Evolutionary conservation across 495 filamentous ascomycete species (phyloP).

Genomic region (Podospora didyma): DNA sequence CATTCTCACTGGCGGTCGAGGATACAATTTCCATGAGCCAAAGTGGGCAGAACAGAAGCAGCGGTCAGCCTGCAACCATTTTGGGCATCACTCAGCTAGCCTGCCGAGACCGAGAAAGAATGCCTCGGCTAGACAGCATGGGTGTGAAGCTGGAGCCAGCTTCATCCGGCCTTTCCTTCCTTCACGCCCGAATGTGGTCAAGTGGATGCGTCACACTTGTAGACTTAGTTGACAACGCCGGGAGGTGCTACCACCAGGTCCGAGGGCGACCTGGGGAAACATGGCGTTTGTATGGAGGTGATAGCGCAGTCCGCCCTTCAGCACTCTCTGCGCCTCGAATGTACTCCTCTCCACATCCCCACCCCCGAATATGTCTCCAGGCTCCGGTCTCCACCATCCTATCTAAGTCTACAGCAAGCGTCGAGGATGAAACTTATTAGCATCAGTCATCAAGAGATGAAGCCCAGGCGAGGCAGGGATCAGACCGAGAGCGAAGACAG

Average conservation of each 20-base stretch:
- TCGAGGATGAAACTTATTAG: conserved; percentile 13
- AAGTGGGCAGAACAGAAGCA: neutral
- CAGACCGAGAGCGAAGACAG: neutral
- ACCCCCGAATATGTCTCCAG: neutral
- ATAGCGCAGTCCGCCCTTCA: neutral
- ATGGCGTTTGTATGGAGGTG: neutral
- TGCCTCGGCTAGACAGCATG: neutral
- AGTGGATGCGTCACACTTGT: neutral
- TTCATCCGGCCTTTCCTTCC: neutral
- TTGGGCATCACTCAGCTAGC: too few relatives aligned
- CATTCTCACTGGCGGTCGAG: too few relatives aligned
- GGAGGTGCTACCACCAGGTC: neutral
- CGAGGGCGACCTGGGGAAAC: neutral
- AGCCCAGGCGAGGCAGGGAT: conserved; percentile 13
- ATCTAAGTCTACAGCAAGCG: neutral
- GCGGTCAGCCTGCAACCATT: neutral
- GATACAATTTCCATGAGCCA: too few relatives aligned
- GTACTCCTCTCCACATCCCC: neutral
- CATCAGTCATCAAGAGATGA: conserved; percentile 4
- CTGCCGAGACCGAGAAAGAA: neutral
- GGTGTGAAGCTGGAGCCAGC: neutral
- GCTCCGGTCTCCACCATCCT: neutral
- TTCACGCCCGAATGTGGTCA: neutral
- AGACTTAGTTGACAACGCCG: neutral
- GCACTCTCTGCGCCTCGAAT: neutral